Evolutionary conservation across 495 filamentous ascomycete genomes (phyloP), one percentile per base, ranked within the genome.

Genomic region (Lineolata rhizophorae): DNA sequence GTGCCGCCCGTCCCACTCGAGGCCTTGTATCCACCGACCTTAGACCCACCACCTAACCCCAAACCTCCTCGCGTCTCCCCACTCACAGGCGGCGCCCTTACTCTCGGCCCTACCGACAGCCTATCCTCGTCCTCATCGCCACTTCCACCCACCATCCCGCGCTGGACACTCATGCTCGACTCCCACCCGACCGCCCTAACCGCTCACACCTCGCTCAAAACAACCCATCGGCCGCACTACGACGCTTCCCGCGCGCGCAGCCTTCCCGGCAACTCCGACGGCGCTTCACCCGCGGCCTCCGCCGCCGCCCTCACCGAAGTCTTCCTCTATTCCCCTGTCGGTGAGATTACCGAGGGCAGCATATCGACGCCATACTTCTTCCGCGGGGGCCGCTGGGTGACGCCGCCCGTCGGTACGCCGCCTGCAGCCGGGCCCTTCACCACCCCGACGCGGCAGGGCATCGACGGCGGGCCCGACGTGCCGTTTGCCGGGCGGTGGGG

Each of bases 271-370:
- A 6, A 9, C 8, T 6, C 9, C 8, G 17, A 30, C 8, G 9
- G 17, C 9, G 6, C 15, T 9, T 39, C 36, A 18, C 31, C 35
- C 14, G 12, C 24, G 2, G 19, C 25, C 16, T 32, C 27, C 4
- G 12, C 20, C 1, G 20, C 13, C 12, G 64, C 71, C 20, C 48
- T 50, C 26, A 61, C 59, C 12, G 83, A 93, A 48, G 76, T 87
- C 4, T 56, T 94, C 18, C 44, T 93, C 17, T 57, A 81, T 32
- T 81, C 77, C 45, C 50, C 51, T 1, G 45, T 61, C 15, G 63
- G 64, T 2, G 66, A 81, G 34, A 51, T 91, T 5, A 90, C 90
- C 72, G 87, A 97, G 47, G 80, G 80, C 12, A 82, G 72, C 40
- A 64, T 76, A 18, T 79, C 76, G 1, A 87, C 72, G 9, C 66